Evolutionary conservation across 192 early-diverging fungal genomes (phyloP), one percentile per base, ranked within the genome.

Genomic region (Pilobolus umbonatus): DNA sequence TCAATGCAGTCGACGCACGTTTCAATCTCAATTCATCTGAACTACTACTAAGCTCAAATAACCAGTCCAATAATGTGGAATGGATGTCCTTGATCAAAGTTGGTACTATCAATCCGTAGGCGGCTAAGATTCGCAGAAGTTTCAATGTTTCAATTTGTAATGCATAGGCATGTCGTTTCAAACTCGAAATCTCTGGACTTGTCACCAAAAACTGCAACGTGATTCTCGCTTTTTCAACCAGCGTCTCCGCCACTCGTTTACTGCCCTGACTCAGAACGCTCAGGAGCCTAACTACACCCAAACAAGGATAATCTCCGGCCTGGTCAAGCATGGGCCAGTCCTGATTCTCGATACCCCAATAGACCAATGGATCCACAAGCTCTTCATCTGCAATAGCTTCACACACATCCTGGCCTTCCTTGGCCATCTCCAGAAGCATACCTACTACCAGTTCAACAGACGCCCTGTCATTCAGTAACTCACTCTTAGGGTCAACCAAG

Each of bases 61-160:
- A 59, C 65, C 71, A 69, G 5, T 57, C 39, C 31, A 72, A 38
- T 7, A 70, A 25, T 2, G 68, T 49, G 17, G 65, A 61, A 4
- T 72, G 26, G 17, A 72, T 57, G 24, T 80, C 78, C 3, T 60
- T 65, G n/a, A n/a, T n/a, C 4, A 80, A 35, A 14, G 74, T 70
- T 22, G 76, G 70, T 21, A 76, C 67, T 19, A 77, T 72, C n/a
- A 83, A 63, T 24, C 81, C 81, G 61, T 83, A 79, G 8, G 64
- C 69, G 15, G 68, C 60, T 5, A 78, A 44, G 0, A 73, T 61
- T 11, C 74, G 74, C 36, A 76, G 67, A 5, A 79, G 31, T 26
- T 69, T 66, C 17, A 83, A 26, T 7, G 65, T 69, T 46, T 78
- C 76, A 1, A 57, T 30, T 10, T 67, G 63, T 1, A 74, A 28